Percentiles rank a stretch among this genome's conserved stretches.
These are phyloP conservation scores for Rhynchospora pubera DNA, from an alignment of 176 grass and related monocot genomes.

Conservation along the genomic window DNA sequence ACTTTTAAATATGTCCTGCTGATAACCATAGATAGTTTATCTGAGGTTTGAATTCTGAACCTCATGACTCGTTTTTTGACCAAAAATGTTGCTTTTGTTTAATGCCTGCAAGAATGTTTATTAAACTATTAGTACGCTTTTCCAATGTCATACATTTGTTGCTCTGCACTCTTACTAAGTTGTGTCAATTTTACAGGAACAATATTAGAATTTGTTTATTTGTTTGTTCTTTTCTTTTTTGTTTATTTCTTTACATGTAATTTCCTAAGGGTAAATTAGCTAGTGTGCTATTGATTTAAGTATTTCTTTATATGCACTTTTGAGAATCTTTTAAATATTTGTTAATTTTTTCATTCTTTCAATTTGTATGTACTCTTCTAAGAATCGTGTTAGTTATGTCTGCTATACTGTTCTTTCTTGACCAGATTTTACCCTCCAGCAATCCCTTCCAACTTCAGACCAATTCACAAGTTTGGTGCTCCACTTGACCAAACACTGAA, in stretches of 20 bases:
- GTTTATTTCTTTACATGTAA: not conserved
- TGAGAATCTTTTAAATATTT: too few species aligned
- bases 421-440: slow-evolving; percentile 74
- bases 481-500: slow-evolving; percentile 29
- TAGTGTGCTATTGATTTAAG: not conserved
- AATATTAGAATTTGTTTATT: not conserved
- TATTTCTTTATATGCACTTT: not conserved
- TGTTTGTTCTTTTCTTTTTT: not conserved
- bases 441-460: slow-evolving; percentile 70
- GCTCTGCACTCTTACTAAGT: not conserved
- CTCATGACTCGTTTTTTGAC: not conserved
- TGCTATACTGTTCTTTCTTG: slow-evolving; percentile 1
- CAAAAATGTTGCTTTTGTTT: not conserved
- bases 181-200: not conserved
- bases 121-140: not conserved
- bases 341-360: too few species aligned
- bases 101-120: not conserved
- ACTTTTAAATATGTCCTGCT: not conserved
- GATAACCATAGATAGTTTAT: slow-evolving; percentile 1
- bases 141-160: not conserved
- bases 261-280: not conserved
- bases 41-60: not conserved
- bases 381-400: not conserved
- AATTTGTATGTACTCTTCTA: not conserved
- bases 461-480: slow-evolving; percentile 63